Evolutionary conservation across 371 early-diverging fungal species (phyloP).

Genomic region (Parasitella parasitica): DNA sequence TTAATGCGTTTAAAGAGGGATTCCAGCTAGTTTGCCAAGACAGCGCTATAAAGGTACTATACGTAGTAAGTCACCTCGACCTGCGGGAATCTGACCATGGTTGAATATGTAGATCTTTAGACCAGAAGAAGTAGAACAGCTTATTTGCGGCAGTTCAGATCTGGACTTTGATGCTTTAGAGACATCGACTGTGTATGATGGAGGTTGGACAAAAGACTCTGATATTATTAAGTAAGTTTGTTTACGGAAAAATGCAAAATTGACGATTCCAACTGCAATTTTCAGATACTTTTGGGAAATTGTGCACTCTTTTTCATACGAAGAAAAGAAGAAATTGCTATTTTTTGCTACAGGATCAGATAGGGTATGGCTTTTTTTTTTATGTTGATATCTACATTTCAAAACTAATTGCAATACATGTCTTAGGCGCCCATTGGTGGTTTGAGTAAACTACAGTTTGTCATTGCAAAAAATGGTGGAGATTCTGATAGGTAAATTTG

Average conservation of each 20-base stretch:
- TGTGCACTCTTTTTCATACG: conserved; percentile 77
- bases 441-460: conserved; percentile 86
- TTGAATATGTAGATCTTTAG: conserved; percentile 72
- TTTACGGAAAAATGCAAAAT: not conserved
- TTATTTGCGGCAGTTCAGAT: conserved; percentile 92
- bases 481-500: conserved; percentile 82
- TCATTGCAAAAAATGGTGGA: conserved; percentile 96
- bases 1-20: conserved; percentile 87
- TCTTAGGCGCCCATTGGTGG: conserved; percentile 97
- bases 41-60: conserved; percentile 77
- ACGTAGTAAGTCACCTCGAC: not conserved
- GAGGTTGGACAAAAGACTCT: conserved; percentile 71
- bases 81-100: not conserved
- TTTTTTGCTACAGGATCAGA: conserved; percentile 98
- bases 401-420: too few species aligned
- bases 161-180: conserved; percentile 87
- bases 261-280: not conserved
- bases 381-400: too few species aligned
- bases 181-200: conserved; percentile 85
- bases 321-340: conserved; percentile 89
- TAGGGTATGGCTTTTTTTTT: too few species aligned
- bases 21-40: conserved; percentile 86
- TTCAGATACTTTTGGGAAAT: conserved; percentile 91
- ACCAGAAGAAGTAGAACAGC: conserved; percentile 93
- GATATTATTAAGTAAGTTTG: conserved; percentile 56